These are phyloP conservation scores for Cucumis hystrix DNA, from an alignment of 306 rosid genomes.

Conservation along the genomic window DNA sequence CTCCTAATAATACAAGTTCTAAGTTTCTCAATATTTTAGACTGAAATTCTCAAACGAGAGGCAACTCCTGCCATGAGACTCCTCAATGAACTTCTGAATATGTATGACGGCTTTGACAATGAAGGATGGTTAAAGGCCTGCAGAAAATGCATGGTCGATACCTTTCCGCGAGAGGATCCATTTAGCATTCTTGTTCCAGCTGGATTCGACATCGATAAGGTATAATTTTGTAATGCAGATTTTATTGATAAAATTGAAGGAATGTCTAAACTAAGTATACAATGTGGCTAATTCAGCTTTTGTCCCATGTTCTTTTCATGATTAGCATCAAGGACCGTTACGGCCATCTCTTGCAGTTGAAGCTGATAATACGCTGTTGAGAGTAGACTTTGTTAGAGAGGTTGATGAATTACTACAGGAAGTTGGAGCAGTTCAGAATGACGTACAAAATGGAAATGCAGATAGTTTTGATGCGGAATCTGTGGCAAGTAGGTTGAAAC, in stretches of 20 bases:
- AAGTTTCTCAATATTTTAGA: slow-evolving; percentile 22
- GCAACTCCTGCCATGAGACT: slow-evolving; percentile 87
- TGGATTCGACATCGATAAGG: slow-evolving; percentile 84
- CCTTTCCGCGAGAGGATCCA: slow-evolving; percentile 89
- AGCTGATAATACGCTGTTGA: slow-evolving; percentile 49
- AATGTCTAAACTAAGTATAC: background rate
- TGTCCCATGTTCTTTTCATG: background rate
- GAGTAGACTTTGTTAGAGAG: slow-evolving; percentile 88
- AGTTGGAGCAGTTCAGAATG: slow-evolving; percentile 34
- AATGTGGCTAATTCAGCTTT: background rate
- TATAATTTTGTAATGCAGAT: slow-evolving; percentile 5
- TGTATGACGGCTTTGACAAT: slow-evolving; percentile 64
- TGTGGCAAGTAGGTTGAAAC: slow-evolving; percentile 71
- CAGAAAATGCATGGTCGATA: slow-evolving; percentile 48
- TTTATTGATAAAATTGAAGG: background rate
- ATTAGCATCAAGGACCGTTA: slow-evolving; percentile 62
- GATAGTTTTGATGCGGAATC: slow-evolving; percentile 59
- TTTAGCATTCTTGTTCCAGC: slow-evolving; percentile 81
- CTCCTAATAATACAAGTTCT: background rate
- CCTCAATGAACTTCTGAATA: slow-evolving; percentile 73
- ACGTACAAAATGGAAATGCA: slow-evolving; percentile 19
- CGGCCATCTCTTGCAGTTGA: slow-evolving; percentile 60
- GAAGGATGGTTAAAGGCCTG: slow-evolving; percentile 74
- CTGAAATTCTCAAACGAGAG: slow-evolving; percentile 80
- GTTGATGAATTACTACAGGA: slow-evolving; percentile 75